A percentile compares a stretch with the other conserved stretches of the same genome.
phyloP scores from a whole-genome alignment of 805 yeast species.

The Suhomyces sp. region DNA sequence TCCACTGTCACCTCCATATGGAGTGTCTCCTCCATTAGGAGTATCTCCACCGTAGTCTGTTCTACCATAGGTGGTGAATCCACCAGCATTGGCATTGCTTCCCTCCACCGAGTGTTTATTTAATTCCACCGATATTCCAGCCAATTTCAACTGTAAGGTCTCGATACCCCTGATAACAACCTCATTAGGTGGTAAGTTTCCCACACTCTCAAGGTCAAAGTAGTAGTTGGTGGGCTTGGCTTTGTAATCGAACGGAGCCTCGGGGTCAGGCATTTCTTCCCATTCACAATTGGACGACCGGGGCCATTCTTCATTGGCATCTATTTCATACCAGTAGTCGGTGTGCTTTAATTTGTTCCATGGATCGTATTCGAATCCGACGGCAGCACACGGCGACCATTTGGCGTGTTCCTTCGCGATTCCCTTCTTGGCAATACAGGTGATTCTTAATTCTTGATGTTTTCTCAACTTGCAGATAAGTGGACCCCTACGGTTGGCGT shows the following conservation, averaged over 20 bases:
- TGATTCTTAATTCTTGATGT: conserved; percentile 85
- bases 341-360: conserved; percentile 97
- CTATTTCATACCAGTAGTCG: conserved; percentile 93
- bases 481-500: conserved; percentile 78
- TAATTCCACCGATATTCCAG: conserved; percentile 76
- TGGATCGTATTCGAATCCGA: conserved; percentile 98
- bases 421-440: conserved; percentile 96
- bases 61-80: conserved; percentile 49
- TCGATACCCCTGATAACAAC: conserved; percentile 83
- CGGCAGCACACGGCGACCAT: conserved; percentile 96
- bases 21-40: conserved; percentile 33
- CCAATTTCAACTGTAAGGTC: conserved; percentile 86
- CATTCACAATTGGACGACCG: conserved; percentile 81
- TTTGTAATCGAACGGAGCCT: conserved; percentile 78
- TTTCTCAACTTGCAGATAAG: conserved; percentile 85
- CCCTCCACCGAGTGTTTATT: conserved; percentile 44
- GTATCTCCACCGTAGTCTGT: conserved; percentile 20
- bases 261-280: conserved; percentile 93
- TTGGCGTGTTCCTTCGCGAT: conserved; percentile 97
- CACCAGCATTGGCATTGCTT: conserved; percentile 45
- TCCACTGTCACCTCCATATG: conserved; percentile 14
- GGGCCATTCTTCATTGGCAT: conserved; percentile 93
- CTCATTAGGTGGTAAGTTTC: conserved; percentile 83
- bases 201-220: conserved; percentile 89
- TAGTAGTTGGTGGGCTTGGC: conserved; percentile 84